Percentiles rank a stretch among this genome's conserved stretches.
Conservation (phyloP, 257 asterid genomes). For the Scutellaria barbata region DNA sequence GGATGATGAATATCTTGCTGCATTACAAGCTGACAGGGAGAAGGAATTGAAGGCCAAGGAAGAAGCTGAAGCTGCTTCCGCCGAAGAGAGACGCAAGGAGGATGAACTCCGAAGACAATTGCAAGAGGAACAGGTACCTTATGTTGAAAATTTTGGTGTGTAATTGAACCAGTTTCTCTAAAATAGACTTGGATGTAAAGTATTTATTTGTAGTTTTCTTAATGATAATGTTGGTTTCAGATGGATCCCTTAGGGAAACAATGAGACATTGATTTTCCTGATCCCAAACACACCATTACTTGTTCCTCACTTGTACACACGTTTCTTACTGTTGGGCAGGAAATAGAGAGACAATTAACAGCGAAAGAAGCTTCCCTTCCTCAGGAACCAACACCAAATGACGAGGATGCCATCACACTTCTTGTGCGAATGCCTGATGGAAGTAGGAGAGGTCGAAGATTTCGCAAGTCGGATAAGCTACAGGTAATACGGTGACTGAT, state of each 20-base stretch:
- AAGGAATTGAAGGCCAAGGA: constrained; percentile 93
- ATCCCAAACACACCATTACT: background rate
- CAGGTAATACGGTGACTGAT: constrained; percentile 60
- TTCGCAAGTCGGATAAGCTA: constrained; percentile 78
- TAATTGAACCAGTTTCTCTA: constrained; percentile 4
- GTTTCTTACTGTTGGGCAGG: constrained; percentile 51
- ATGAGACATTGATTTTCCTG: background rate
- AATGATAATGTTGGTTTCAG: constrained; percentile 9
- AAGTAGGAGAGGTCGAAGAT: constrained; percentile 89
- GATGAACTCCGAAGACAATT: constrained; percentile 63
- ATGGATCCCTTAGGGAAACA: background rate
- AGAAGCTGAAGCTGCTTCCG: constrained; percentile 94
- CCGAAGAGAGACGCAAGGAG: constrained; percentile 77
- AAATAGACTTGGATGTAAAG: background rate
- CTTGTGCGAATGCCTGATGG: constrained; percentile 98
- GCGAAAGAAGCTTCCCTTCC: constrained; percentile 96
- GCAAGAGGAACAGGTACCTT: constrained; percentile 74
- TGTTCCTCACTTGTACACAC: background rate
- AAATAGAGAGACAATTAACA: constrained; percentile 81
- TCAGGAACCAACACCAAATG: constrained; percentile 77
- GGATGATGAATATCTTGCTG: constrained; percentile 96
- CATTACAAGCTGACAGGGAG: constrained; percentile 97
- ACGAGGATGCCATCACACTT: constrained; percentile 84
- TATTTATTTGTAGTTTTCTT: background rate
- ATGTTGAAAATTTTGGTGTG: constrained; percentile 18